These are phyloP conservation scores for Galerina marginata DNA, from an alignment of 768 basidiomycete species.

Conservation along the genomic window DNA sequence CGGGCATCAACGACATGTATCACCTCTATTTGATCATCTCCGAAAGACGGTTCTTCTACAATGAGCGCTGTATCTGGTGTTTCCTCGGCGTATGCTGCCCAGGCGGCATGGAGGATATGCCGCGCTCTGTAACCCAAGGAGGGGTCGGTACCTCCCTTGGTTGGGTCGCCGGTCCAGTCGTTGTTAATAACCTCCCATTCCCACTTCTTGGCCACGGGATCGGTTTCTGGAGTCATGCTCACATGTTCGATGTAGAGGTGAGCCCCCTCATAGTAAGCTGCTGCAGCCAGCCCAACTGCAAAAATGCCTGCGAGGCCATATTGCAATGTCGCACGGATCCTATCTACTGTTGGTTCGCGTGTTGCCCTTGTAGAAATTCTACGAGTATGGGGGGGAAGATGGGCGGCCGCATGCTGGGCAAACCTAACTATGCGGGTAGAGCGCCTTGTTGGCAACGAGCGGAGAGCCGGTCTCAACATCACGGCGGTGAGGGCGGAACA, in stretches of 20 bases:
- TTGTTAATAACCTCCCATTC: conserved; percentile 72
- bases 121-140: conserved; percentile 65
- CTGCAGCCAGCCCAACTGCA: conserved; percentile 48
- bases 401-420: neutral
- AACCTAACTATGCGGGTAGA: neutral
- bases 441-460: neutral
- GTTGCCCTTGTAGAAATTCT: neutral
- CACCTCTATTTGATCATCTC: conserved; percentile 27
- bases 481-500: neutral
- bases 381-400: neutral
- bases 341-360: neutral
- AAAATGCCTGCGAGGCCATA: conserved; percentile 52
- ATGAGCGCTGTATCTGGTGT: conserved; percentile 45
- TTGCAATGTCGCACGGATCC: conserved; percentile 33
- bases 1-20: conserved; percentile 58
- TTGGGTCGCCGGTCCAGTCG: conserved; percentile 61
- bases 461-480: conserved; percentile 8
- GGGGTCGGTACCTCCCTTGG: conserved; percentile 72
- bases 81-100: conserved; percentile 75
- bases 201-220: conserved; percentile 61
- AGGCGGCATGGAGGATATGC: conserved; percentile 69
- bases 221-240: conserved; percentile 49
- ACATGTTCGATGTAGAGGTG: conserved; percentile 72
- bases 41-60: conserved; percentile 36
- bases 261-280: conserved; percentile 58